These are phyloP conservation scores for Dendrobium nobile DNA, from an alignment of 106 monocot species.

Conservation along the genomic window DNA sequence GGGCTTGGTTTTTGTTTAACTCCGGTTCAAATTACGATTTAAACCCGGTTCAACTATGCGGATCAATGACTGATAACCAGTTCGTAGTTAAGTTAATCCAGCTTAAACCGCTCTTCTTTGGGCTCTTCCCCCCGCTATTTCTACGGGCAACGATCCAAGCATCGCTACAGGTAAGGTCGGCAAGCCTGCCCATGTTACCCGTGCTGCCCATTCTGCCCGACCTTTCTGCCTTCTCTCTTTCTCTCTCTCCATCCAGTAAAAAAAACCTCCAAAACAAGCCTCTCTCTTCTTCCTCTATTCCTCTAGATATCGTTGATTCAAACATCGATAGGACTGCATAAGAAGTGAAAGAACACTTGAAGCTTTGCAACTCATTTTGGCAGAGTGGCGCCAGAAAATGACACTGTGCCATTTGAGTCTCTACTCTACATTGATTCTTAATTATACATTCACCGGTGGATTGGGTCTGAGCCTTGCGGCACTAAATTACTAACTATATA, in stretches of 20 bases:
- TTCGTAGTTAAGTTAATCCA: not conserved
- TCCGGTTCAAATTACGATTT: not conserved
- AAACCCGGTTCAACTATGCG: not conserved
- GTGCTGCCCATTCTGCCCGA: not conserved
- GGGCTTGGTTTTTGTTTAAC: not conserved
- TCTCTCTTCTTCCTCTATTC: not conserved
- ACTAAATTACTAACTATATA: no score
- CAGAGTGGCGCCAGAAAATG: not conserved
- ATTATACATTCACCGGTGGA: no score
- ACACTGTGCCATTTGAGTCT: no score
- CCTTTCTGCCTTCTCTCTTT: not conserved
- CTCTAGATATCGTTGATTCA: not conserved
- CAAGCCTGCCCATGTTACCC: not conserved
- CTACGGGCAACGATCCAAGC: slow-evolving; percentile 2
- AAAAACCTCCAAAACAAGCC: not conserved
- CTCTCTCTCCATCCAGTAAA: slow-evolving; percentile 1
- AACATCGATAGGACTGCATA: not conserved
- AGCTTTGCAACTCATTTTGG: not conserved
- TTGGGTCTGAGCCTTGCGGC: no score
- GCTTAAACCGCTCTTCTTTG: not conserved
- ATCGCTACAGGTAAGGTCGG: not conserved
- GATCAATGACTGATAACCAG: not conserved
- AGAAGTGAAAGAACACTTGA: not conserved
- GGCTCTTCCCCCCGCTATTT: not conserved
- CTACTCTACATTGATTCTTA: no score